A percentile compares a stretch with the other conserved stretches of the same genome.
Evolutionary conservation across 176 grass and related monocot genomes (phyloP).

Genomic region (Cymbopogon citratus): DNA sequence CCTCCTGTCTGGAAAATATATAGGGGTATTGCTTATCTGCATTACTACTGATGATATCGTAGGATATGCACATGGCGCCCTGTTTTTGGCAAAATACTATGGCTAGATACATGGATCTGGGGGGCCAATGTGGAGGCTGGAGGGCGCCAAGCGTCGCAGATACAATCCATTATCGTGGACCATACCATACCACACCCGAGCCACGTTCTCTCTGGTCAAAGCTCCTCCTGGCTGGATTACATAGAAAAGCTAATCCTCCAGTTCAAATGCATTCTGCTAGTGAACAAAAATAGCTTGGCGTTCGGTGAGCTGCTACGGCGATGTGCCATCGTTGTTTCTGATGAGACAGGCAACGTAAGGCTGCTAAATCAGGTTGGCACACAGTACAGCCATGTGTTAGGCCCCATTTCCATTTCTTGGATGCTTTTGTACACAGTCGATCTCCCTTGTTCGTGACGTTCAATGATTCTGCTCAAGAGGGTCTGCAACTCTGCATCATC

Average conservation of each 20-base stretch:
- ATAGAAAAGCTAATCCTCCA: conserved; percentile 10
- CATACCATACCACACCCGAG: not conserved
- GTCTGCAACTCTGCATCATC: not conserved
- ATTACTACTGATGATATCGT: not conserved
- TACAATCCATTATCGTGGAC: not conserved
- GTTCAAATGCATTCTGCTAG: not conserved
- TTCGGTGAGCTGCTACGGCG: not conserved
- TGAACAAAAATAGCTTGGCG: not conserved
- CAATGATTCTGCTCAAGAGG: conserved; percentile 22
- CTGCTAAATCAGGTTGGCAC: not conserved
- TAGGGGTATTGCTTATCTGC: too few relatives aligned
- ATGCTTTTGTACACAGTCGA: conserved; percentile 5
- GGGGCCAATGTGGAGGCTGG: not conserved
- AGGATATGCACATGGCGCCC: not conserved
- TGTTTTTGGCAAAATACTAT: not conserved
- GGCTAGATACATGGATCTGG: not conserved
- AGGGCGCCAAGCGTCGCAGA: not conserved
- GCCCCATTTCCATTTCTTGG: conserved; percentile 19
- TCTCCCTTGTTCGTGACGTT: too few relatives aligned
- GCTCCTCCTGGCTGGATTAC: not conserved
- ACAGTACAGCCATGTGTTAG: not conserved
- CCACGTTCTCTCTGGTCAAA: conserved; percentile 19
- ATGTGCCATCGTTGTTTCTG: not conserved
- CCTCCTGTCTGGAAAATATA: not conserved
- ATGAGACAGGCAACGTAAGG: not conserved